Evolutionary conservation across 2,329 filamentous ascomycete genomes (phyloP).

Genomic region (Penicillium crustosum): DNA sequence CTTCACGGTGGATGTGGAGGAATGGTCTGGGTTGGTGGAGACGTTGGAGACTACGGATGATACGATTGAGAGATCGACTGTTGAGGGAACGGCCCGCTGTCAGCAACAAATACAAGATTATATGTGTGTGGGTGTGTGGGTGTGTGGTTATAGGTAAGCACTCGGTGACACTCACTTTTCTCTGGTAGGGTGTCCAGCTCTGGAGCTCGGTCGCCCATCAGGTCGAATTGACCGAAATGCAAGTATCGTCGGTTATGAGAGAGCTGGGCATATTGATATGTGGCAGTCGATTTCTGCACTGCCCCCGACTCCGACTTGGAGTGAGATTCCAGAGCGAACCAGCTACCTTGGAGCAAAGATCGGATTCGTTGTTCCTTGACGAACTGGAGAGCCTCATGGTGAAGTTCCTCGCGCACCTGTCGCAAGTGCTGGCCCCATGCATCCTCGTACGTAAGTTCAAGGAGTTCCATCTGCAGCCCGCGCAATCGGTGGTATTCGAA

Average conservation of each 20-base stretch:
- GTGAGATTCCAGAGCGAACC: conserved; percentile 67
- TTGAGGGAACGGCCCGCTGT: not conserved
- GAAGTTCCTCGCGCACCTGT: conserved; percentile 87
- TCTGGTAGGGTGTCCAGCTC: conserved; percentile 71
- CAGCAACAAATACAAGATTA: conserved; percentile 4
- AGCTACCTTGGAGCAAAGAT: conserved; percentile 82
- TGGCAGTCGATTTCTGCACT: conserved; percentile 47
- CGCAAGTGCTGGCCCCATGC: conserved; percentile 88
- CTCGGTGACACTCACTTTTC: conserved; percentile 56
- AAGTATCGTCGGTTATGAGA: conserved; percentile 89
- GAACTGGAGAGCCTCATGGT: conserved; percentile 89
- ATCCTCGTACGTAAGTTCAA: conserved; percentile 89
- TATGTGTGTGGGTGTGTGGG: not conserved
- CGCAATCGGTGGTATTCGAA: conserved; percentile 78
- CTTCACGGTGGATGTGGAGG: conserved; percentile 51
- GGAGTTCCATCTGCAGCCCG: conserved; percentile 86
- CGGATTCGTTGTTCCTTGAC: conserved; percentile 95
- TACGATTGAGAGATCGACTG: conserved; percentile 78
- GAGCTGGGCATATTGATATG: conserved; percentile 81
- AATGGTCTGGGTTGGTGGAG: conserved; percentile 60
- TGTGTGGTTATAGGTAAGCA: not conserved
- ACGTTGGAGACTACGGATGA: conserved; percentile 95
- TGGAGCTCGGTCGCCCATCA: conserved; percentile 64
- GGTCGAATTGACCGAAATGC: conserved; percentile 82
- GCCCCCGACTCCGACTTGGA: conserved; percentile 49